Evolutionary conservation across 768 basidiomycete species (phyloP).

Genomic region (Pisolithus albus): DNA sequence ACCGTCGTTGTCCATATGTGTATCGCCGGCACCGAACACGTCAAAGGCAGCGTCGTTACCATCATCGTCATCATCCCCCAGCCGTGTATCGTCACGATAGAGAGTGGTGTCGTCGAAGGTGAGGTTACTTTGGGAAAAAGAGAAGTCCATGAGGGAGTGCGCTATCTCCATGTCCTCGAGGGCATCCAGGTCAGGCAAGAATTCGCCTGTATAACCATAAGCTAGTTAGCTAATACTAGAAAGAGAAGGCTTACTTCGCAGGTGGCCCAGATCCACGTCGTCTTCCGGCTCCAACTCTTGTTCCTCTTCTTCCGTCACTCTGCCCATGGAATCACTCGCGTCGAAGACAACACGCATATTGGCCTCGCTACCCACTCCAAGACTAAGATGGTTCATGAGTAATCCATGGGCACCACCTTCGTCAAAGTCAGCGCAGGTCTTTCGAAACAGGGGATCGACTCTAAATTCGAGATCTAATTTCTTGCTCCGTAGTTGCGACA

Average conservation of each 20-base stretch:
- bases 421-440: constrained; percentile 97
- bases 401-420: constrained; percentile 96
- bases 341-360: constrained; percentile 91
- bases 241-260: constrained; percentile 44
- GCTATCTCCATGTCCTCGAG: constrained; percentile 71
- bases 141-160: constrained; percentile 73
- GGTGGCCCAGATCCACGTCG: constrained; percentile 54
- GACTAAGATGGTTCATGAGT: constrained; percentile 89
- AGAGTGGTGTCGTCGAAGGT: constrained; percentile 57
- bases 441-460: constrained; percentile 95
- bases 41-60: constrained; percentile 19
- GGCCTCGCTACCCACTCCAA: constrained; percentile 73
- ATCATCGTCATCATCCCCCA: constrained; percentile 30
- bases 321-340: constrained; percentile 84
- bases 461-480: constrained; percentile 93
- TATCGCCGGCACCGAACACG: constrained; percentile 16
- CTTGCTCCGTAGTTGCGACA: constrained; percentile 76
- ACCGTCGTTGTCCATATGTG: constrained; percentile 36
- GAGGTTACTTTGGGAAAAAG: constrained; percentile 64
- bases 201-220: constrained; percentile 42
- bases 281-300: constrained; percentile 62
- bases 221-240: constrained; percentile 2
- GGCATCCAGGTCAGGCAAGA: constrained; percentile 61
- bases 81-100: constrained; percentile 47
- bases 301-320: constrained; percentile 64